These are phyloP conservation scores for Litsea cubeba DNA, from an alignment of 164 flowering plant genomes.

Conservation along the genomic window DNA sequence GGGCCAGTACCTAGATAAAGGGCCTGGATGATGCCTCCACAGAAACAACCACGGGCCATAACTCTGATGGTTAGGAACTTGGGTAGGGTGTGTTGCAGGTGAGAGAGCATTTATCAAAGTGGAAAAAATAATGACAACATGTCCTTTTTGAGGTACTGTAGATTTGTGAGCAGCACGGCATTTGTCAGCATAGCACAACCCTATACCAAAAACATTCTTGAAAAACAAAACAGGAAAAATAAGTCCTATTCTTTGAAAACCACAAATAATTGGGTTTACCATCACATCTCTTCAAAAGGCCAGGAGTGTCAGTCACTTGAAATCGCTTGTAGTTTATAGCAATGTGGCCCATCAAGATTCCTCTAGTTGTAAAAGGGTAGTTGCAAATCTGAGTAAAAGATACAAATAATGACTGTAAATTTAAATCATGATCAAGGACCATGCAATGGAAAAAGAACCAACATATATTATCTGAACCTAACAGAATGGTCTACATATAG, in stretches of 20 bases:
- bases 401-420: not conserved
- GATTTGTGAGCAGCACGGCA: too few relatives aligned
- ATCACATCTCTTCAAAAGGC: slow-evolving; percentile 72
- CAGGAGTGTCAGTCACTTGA: slow-evolving; percentile 99
- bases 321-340: slow-evolving; percentile 54
- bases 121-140: too few relatives aligned
- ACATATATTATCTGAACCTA: not conserved
- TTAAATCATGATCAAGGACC: not conserved
- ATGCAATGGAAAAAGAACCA: not conserved
- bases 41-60: too few relatives aligned
- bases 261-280: slow-evolving; percentile 39
- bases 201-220: not conserved
- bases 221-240: too few relatives aligned
- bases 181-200: too few relatives aligned
- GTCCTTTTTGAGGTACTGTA: too few relatives aligned
- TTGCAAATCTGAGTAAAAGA: slow-evolving; percentile 62
- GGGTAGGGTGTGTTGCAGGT: too few relatives aligned
- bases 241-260: not conserved
- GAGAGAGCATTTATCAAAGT: too few relatives aligned
- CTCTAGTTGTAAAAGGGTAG: slow-evolving; percentile 97
- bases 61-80: too few relatives aligned
- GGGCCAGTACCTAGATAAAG: too few relatives aligned
- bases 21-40: too few relatives aligned
- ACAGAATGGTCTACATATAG: not conserved
- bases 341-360: slow-evolving; percentile 95